Evolutionary conservation across 2,329 filamentous ascomycete genomes (phyloP).

Genomic region (Verticillium isaacii): DNA sequence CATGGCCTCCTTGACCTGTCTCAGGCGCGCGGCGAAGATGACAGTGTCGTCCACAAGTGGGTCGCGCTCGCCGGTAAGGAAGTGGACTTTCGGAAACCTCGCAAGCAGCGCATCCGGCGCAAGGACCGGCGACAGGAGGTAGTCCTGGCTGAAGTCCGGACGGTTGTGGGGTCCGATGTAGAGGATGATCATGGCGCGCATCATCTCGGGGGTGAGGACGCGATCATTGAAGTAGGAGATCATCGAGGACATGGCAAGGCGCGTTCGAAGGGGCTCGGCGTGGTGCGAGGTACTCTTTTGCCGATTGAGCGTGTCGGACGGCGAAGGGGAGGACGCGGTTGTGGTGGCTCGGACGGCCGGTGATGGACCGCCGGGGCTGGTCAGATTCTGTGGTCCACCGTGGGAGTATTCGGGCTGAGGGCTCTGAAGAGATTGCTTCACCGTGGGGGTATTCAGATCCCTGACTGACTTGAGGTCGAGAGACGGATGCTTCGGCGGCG

Average conservation of each 20-base stretch:
- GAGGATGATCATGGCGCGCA: conserved; percentile 97
- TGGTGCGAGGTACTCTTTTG: conserved; percentile 40
- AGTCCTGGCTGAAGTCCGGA: conserved; percentile 89
- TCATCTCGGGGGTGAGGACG: conserved; percentile 94
- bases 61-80: conserved; percentile 91
- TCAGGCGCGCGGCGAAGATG: conserved; percentile 86
- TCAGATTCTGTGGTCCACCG: conserved; percentile 31
- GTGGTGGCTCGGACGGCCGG: conserved; percentile 1
- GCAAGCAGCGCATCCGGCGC: conserved; percentile 80
- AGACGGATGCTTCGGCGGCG: conserved; percentile 22
- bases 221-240: conserved; percentile 98
- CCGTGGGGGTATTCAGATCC: neutral
- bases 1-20: conserved; percentile 66
- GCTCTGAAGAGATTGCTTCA: conserved; percentile 12
- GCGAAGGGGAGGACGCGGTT: conserved; percentile 59
- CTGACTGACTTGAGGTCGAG: conserved; percentile 4
- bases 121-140: conserved; percentile 81
- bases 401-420: conserved; percentile 49
- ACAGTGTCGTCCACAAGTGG: conserved; percentile 95
- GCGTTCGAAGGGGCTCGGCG: conserved; percentile 63
- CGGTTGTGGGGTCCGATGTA: conserved; percentile 93
- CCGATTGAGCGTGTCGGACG: conserved; percentile 46
- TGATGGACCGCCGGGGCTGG: conserved; percentile 10
- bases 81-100: conserved; percentile 89
- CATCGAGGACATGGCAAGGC: conserved; percentile 93